Base-by-base conservation (phyloP, 2,329 filamentous ascomycete species). In the Aspergillus fructus region DNA sequence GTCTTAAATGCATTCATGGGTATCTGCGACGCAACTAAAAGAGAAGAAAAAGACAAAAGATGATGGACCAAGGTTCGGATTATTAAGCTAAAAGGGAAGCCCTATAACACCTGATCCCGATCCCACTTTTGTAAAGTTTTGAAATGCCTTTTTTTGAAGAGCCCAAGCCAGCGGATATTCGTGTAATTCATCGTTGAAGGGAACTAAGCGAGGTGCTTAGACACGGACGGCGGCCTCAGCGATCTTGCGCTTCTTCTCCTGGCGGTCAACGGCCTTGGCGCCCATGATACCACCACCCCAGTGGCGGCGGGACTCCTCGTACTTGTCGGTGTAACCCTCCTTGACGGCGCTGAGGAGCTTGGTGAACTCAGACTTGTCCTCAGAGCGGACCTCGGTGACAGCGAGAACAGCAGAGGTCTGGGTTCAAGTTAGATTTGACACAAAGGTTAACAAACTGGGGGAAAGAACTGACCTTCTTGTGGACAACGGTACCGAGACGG, bases 251-350 rank as follows among this genome's bases (percentile, higher is more conserved):
- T 91, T 91, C 90, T 96, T 97, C 79, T 86, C 84, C 74, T 83
- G 82, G 71, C 83, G 81, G 65, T 85, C 87, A 68, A 86, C 87
- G 76, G 94, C 93, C 91, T 99, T 99, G 78, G 88, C 85, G 75
- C 94, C 88, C 93, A 99, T 97, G 84, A 99, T 97, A 81, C 96
- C 96, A 86, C 94, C 94, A 83, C 96, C 94, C 94, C 96, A 99
- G 83, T 93, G 90, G 79, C 89, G 88, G 81, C 91, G 89, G 73
- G 85, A 81, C 76, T 92, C 89, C 83, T 97, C 93, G 79, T 90
- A 90, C 87, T 96, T 96, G 81, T 96, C 92, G 73, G 90, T 82
- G 87, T 96, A 99, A 70, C 93, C 94, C 75, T 97, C 93, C 89
- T 99, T 97, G 86, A 99, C 84, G 77, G 94, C 88, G 66, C 90